phyloP scores from a whole-genome alignment of 805 yeast species.

The Babjeviella inositovora region DNA sequence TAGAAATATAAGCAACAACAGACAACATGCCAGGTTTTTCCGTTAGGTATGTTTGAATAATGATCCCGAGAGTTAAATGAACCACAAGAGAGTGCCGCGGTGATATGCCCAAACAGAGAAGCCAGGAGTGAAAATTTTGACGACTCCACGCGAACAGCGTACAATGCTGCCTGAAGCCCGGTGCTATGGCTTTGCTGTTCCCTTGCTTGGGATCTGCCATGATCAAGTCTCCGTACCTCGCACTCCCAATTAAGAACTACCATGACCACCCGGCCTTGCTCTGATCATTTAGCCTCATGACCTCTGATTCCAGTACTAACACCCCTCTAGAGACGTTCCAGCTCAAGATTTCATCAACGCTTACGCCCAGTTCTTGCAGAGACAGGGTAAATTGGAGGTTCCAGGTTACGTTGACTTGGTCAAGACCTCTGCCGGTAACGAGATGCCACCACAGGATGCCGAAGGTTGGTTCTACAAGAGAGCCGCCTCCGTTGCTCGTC shows the following conservation, averaged over 20 bases:
- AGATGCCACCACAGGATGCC: conserved; percentile 98
- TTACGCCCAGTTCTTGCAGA: conserved; percentile 98
- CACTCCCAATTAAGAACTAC: background rate
- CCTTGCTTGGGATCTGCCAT: conserved; percentile 1
- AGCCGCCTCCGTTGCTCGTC: conserved; percentile 99
- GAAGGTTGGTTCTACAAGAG: conserved; percentile 99
- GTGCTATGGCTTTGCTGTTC: background rate
- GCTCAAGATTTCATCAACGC: conserved; percentile 99
- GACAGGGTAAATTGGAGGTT: conserved; percentile 99
- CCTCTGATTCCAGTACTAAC: conserved; percentile 12
- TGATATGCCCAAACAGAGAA: no score
- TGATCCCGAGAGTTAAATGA: no score
- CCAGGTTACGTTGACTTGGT: conserved; percentile 99
- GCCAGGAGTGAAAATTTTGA: no score
- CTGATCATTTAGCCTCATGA: conserved; percentile 3
- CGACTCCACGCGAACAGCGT: no score
- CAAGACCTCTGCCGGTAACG: conserved; percentile 98
- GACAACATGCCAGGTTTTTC: conserved; percentile 91
- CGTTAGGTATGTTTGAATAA: conserved; percentile 64
- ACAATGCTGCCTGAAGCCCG: background rate
- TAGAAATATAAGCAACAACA: no score
- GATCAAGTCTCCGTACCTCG: background rate
- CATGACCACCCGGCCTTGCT: conserved; percentile 1
- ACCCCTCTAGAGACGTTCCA: conserved; percentile 87
- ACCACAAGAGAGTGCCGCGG: no score